Evolutionary conservation across 2,329 filamentous ascomycete species (phyloP), one percentile per base, ranked within the genome.

Genomic region (Trichoderma koningii): DNA sequence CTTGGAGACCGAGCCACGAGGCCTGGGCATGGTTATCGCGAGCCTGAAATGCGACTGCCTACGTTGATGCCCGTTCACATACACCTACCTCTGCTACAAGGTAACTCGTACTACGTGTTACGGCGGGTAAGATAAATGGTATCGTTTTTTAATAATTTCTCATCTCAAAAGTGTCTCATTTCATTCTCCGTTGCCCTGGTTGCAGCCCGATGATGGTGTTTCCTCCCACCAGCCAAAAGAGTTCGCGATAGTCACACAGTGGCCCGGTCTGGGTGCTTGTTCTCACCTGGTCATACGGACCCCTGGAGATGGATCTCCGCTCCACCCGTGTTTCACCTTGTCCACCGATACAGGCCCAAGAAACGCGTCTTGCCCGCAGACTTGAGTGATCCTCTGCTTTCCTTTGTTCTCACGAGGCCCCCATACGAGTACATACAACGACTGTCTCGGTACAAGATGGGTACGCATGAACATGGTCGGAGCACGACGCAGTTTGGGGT

Each of bases 291-390:
- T 42, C 34, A 47, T 26, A 28, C 50, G 50, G 50, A 51, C 51
- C 60, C 60, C 50, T 63, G 60, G 60, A 28, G 60, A 55, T 63
- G 48, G 48, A 53, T 63, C 48, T 55, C 45, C 60, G 41, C 59
- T 64, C 56, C 64, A 63, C 61, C 59, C 53, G 59, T 66, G 64
- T 66, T 66, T 66, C 64, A 66, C 60, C 59, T 56, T 56, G 15
- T 63, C 51, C 63, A 23, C 21, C 2, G 21, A 2, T 23, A 44
- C 64, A 63, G 38, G 48, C 28, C 42, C 45, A 21, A 44, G 56
- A 60, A 55, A 28, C 64, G 56, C 55, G 50, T 55, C 28, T 19
- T 50, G 52, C 30, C 30, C 30, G 30, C 30, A 34, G 3, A 34
- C 7, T 34, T 3, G 30, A 10, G 30, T 34, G 28, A 26, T 12